phyloP scores from a whole-genome alignment of 176 grass and related monocot species.

The Oryza coarctata region DNA sequence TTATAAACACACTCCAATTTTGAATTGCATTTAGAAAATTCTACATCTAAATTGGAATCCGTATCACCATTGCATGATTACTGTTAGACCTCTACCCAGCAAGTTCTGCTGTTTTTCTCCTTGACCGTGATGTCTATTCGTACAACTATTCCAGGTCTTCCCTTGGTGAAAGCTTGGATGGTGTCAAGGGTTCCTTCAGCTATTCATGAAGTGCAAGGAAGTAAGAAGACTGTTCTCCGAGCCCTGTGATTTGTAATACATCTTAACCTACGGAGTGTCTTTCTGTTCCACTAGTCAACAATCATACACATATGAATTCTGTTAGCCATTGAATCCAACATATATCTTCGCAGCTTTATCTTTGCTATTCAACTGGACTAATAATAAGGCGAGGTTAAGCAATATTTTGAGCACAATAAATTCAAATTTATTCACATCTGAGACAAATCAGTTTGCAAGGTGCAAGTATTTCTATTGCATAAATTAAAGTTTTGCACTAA shows the following conservation, averaged over 20 bases:
- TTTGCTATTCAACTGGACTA: too few species aligned
- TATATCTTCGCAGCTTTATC: neutral
- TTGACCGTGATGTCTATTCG: neutral
- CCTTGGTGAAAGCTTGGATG: constrained; percentile 79
- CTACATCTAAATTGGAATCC: neutral
- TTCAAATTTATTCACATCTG: too few species aligned
- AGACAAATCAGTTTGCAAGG: too few species aligned
- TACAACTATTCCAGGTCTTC: constrained; percentile 45
- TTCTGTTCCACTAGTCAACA: neutral
- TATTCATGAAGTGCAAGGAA: constrained; percentile 37
- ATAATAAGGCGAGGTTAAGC: too few species aligned
- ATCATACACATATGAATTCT: neutral
- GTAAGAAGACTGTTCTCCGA: neutral
- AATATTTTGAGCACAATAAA: too few species aligned
- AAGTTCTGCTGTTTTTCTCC: constrained; percentile 22
- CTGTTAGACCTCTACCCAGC: neutral
- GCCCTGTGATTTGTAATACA: neutral
- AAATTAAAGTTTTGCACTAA: too few species aligned
- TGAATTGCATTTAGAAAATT: neutral
- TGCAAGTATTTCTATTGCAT: too few species aligned
- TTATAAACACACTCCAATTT: neutral
- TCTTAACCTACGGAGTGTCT: constrained; percentile 1
- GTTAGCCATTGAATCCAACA: neutral
- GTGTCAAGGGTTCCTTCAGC: constrained; percentile 67
- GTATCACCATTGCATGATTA: neutral